A percentile compares a stretch with the other conserved stretches of the same genome.
These are phyloP conservation scores for Fusarium sublunatum DNA, from an alignment of 2,329 filamentous ascomycete genomes.

Conservation along the genomic window DNA sequence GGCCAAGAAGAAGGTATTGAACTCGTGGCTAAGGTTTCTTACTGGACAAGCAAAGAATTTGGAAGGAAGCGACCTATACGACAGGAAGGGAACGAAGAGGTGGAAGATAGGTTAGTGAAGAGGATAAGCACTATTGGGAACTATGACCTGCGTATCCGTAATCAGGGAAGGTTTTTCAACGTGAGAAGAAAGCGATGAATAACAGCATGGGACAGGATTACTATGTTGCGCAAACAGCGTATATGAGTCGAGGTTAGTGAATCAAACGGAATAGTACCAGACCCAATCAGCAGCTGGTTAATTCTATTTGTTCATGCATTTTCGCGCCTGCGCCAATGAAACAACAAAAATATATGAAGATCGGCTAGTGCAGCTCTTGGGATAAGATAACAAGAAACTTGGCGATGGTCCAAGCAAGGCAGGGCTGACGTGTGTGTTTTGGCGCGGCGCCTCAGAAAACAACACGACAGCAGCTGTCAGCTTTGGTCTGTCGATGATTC, in stretches of 20 bases:
- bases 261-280: neutral
- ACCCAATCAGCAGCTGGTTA: neutral
- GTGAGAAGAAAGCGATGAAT: no score
- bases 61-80: no score
- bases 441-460: slow-evolving; percentile 27
- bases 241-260: neutral
- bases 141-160: no score
- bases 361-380: slow-evolving; percentile 16
- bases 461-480: neutral
- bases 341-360: slow-evolving; percentile 26
- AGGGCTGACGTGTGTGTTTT: slow-evolving; percentile 39
- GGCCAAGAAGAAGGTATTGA: no score
- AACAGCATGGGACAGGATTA: no score
- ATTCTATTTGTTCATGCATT: slow-evolving; percentile 12
- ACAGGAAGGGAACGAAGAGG: no score
- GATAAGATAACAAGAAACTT: slow-evolving; percentile 28
- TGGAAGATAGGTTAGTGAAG: no score
- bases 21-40: neutral
- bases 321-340: slow-evolving; percentile 25
- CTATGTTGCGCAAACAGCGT: neutral
- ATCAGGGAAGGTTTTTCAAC: no score
- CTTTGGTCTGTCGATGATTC: slow-evolving; percentile 15
- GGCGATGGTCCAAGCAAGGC: slow-evolving; percentile 35
- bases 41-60: neutral
- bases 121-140: no score